Base-by-base conservation (phyloP, 169 alveolate species). In the Eimeria sp. region DNA sequence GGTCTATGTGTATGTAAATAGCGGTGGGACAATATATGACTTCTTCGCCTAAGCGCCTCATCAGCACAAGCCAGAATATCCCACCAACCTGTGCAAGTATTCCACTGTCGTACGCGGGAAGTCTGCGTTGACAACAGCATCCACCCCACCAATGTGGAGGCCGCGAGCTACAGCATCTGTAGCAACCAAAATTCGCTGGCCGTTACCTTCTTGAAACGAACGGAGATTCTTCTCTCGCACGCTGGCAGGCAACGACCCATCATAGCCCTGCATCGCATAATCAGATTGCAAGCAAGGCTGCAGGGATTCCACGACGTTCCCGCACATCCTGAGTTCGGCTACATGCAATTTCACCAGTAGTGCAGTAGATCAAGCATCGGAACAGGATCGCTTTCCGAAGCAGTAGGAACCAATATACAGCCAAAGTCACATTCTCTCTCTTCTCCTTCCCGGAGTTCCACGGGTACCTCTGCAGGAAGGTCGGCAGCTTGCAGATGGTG, bases 201-300 rank as follows among this genome's bases (percentile, higher is more conserved):
- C 94, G 34, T 47, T 40, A 40, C 82, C 94, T 87, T 65, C 82
- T 87, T 61, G 78, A 57, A 87, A 87, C 13, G 67, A 57, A 43
- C 67, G 80, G 70, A 87, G 82, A 34, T 49, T 63, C 63, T 65
- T 87, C 34, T 87, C 94, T 4, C 94, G 78, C 25, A 51, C 40
- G 49, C 94, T 87, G 5, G 94, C 94, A 65, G 94, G 83, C 83
- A 87, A 65, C 63, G 94, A 87, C 40, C 94, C 94, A 65, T 87
- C 94, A 22, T 87, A 87, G 54, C 94, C 94, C 94, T 87, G 94
- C 94, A 45, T 3, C 45, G 49, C 94, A 40, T 25, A 54, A 61
- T 5, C 65, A 30, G 89, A 73, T 4, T 40, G 54, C 57, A 40
- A 34, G 34, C 6, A 5, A n/a, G 45, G 34, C 67, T 47, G 27